Conservation (phyloP, 2,329 filamentous ascomycete species). For the Monilinia aucupariae region DNA sequence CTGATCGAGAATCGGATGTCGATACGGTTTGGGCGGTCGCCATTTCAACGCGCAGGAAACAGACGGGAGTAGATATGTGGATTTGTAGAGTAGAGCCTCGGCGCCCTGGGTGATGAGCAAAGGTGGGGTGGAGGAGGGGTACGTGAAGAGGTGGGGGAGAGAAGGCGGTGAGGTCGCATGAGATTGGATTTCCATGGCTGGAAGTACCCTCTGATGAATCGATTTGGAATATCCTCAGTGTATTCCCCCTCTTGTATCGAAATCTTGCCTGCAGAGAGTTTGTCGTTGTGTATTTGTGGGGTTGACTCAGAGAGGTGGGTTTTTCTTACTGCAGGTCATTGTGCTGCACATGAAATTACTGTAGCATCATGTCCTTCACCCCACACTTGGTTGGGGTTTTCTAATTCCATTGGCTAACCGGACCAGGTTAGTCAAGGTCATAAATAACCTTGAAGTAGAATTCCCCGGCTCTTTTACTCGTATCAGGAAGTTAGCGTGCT, state of each 20-base stretch:
- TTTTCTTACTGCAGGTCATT: slow-evolving; percentile 11
- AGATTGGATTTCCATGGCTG: neutral
- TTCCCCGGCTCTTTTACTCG: no score
- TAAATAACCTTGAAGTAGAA: no score
- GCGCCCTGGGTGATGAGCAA: slow-evolving; percentile 84
- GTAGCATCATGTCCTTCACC: no score
- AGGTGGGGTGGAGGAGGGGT: slow-evolving; percentile 55
- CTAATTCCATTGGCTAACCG: no score
- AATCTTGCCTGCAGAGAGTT: neutral
- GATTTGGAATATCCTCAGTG: no score
- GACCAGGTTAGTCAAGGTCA: no score
- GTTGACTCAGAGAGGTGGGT: slow-evolving; percentile 2
- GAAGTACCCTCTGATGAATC: no score
- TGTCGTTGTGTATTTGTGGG: slow-evolving; percentile 6
- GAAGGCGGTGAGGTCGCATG: slow-evolving; percentile 10
- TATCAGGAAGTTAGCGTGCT: no score
- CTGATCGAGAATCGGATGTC: slow-evolving; percentile 82
- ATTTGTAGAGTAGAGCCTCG: slow-evolving; percentile 89
- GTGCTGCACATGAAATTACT: slow-evolving; percentile 7
- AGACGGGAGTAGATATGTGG: slow-evolving; percentile 65
- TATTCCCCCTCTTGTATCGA: no score
- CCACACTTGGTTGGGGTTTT: no score
- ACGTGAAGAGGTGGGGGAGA: slow-evolving; percentile 35
- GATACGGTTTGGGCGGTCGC: slow-evolving; percentile 84
- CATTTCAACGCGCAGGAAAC: slow-evolving; percentile 79